Percentiles rank a stretch among this genome's conserved stretches.
Evolutionary conservation across 768 basidiomycete genomes (phyloP).

Genomic region (Leucocoprinus sp.): DNA sequence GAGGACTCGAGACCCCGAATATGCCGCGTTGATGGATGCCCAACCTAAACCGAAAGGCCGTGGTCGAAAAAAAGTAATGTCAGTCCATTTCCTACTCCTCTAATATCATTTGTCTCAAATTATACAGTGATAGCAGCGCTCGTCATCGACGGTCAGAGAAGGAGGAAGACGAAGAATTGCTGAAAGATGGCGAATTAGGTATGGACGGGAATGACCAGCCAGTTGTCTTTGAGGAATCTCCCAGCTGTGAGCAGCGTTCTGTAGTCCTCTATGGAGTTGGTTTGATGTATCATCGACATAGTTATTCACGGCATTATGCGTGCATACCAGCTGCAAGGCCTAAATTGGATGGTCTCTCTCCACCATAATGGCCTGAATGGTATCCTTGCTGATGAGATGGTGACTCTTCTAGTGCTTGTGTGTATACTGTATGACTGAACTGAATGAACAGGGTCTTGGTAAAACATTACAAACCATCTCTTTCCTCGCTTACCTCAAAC

Average conservation of each 20-base stretch:
- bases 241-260: constrained; percentile 57
- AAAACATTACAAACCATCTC: constrained; percentile 98
- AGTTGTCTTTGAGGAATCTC: constrained; percentile 91
- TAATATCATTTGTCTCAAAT: constrained; percentile 1
- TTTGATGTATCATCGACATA: constrained; percentile 20
- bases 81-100: background rate
- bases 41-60: constrained; percentile 82
- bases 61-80: constrained; percentile 67
- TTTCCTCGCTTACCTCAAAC: constrained; percentile 91
- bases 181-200: constrained; percentile 78
- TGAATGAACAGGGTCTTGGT: constrained; percentile 82
- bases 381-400: constrained; percentile 97
- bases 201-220: constrained; percentile 83
- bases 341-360: constrained; percentile 96
- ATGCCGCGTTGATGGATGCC: constrained; percentile 80
- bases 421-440: background rate
- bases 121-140: constrained; percentile 56
- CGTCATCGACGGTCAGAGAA: constrained; percentile 95
- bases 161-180: constrained; percentile 94
- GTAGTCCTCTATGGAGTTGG: constrained; percentile 7
- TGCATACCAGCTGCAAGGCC: constrained; percentile 88
- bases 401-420: constrained; percentile 15
- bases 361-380: constrained; percentile 97
- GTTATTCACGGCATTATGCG: constrained; percentile 90
- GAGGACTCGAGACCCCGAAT: constrained; percentile 88